Base-by-base conservation (phyloP, 306 rosid genomes). In the Senna tora region DNA sequence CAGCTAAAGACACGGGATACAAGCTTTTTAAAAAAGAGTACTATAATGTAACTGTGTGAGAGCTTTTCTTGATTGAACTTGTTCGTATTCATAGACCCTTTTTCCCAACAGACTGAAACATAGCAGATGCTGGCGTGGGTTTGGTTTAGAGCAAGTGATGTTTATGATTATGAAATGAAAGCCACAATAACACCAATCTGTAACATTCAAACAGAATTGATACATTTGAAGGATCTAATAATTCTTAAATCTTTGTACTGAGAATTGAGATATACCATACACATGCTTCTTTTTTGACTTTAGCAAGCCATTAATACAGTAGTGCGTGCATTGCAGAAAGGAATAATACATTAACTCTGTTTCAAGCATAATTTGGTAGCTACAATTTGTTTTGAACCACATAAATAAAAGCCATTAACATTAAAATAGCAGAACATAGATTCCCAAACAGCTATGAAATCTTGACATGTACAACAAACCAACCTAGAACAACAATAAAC, bases 251-350 rank as follows among this genome's bases (percentile, higher is more conserved):
- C 13, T 54, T 25, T 11, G 50, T 17, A 43, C 63, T 36, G 39
- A 36, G 39, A 33, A 33, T 33, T 34, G 21, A 21, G 64, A 54
- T 36, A 34, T 6, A n/a, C n/a, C n/a, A n/a, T n/a, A 69, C 63
- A 74, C 57, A 77, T 64, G 75, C 67, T 69, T 82, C 71, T 62
- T 33, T 73, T 73, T 63, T 77, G 12, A 47, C 80, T 77, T 82
- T 55, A 63, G 61, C 71, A 0, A 22, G 64, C 22, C 53, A 20
- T 38, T 69, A 14, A 53, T 30, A 12, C 51, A 0, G 34, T 2
- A 9, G n/a, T 1, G 28, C 28, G 36, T 21, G 62, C 42, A 38
- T 12, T 15, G 21, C 62, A 34, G 16, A 5, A 68, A 36, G 32
- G n/a, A n/a, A n/a, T n/a, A n/a, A n/a, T n/a, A n/a, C n/a, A n/a